These are phyloP conservation scores for Catharanthus roseus DNA, from an alignment of 257 asterid species.

Conservation along the genomic window DNA sequence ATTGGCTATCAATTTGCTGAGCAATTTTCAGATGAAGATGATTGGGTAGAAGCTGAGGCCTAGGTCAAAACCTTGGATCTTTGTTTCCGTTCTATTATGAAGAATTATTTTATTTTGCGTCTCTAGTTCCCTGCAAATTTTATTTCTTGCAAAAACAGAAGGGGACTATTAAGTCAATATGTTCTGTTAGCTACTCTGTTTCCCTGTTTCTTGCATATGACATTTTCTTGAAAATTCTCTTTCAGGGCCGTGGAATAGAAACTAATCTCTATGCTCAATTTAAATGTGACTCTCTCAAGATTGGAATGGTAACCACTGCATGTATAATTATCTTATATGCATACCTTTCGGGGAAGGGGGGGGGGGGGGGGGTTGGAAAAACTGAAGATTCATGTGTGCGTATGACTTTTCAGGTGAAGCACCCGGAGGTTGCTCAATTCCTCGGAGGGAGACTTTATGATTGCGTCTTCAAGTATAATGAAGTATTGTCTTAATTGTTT, in stretches of 20 bases:
- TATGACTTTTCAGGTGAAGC: slow-evolving; percentile 71
- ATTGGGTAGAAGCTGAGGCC: too few relatives aligned
- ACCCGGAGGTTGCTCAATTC: slow-evolving; percentile 89
- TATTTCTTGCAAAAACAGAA: neutral
- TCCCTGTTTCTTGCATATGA: neutral
- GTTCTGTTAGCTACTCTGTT: neutral
- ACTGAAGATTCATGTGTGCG: neutral
- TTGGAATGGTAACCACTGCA: slow-evolving; percentile 66
- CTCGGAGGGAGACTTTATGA: slow-evolving; percentile 96
- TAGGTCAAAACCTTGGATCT: neutral
- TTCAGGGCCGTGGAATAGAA: slow-evolving; percentile 96
- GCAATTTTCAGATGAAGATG: neutral
- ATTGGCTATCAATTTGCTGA: neutral
- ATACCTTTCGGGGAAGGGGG: too few relatives aligned
- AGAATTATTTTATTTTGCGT: too few relatives aligned
- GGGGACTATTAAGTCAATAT: neutral
- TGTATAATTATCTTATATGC: neutral
- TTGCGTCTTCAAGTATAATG: slow-evolving; percentile 80
- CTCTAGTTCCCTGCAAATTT: neutral
- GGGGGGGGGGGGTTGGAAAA: too few relatives aligned
- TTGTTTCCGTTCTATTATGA: neutral
- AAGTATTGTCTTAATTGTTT: slow-evolving; percentile 23
- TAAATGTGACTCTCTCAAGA: slow-evolving; percentile 84
- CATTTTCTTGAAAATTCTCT: neutral
- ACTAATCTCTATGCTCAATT: slow-evolving; percentile 93